These are phyloP conservation scores for Gracilaria gracilis DNA, from an alignment of 23 red algal genomes.

Conservation along the genomic window DNA sequence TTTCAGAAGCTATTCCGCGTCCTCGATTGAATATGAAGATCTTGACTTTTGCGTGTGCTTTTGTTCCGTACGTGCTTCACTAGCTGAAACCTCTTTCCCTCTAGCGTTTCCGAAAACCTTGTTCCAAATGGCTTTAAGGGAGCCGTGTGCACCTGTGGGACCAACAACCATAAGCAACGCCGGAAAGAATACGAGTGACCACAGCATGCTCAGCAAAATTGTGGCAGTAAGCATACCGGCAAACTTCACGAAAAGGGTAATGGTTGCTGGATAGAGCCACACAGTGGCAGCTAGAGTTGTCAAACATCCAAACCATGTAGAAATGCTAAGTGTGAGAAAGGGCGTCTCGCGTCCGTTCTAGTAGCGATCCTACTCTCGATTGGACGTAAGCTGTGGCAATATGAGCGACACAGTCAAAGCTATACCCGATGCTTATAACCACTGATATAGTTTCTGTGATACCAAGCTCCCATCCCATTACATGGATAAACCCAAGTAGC, in stretches of 20 bases:
- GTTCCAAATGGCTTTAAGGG: background rate
- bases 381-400: conserved; percentile 66
- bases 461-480: conserved; percentile 61
- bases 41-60: too few relatives aligned
- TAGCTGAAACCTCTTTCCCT: background rate
- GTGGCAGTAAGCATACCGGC: conserved; percentile 49
- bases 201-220: conserved; percentile 39
- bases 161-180: conserved; percentile 11
- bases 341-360: conserved; percentile 45
- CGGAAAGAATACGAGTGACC: conserved; percentile 72
- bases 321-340: conserved; percentile 49
- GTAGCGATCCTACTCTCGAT: background rate
- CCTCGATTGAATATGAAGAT: too few relatives aligned
- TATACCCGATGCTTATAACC: conserved; percentile 62
- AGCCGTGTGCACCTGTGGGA: background rate
- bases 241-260: conserved; percentile 76
- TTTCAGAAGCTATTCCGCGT: too few relatives aligned
- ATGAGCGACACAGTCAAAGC: conserved; percentile 64
- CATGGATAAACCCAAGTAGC: conserved; percentile 40
- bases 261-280: conserved; percentile 52
- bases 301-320: conserved; percentile 47
- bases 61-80: background rate
- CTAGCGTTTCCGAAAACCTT: background rate
- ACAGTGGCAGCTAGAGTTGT: conserved; percentile 48
- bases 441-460: conserved; percentile 61